These are phyloP conservation scores for Brasenia schreberi DNA, from an alignment of 164 flowering plant genomes.

Conservation along the genomic window DNA sequence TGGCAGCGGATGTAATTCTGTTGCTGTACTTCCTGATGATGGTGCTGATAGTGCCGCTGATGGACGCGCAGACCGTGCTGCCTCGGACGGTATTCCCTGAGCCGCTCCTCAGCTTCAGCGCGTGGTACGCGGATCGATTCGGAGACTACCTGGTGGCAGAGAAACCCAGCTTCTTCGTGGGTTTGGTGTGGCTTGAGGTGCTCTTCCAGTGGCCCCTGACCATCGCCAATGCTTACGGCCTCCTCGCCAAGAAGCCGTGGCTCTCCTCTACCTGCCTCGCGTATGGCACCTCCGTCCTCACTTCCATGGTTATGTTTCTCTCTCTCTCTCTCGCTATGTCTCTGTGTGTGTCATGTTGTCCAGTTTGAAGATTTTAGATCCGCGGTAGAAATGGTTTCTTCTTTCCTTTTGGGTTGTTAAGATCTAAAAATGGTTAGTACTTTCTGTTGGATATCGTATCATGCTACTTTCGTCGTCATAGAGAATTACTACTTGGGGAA, in stretches of 20 bases:
- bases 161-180: conserved; percentile 59
- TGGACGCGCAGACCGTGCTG: conserved; percentile 45
- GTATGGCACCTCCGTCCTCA: conserved; percentile 43
- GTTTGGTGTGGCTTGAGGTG: conserved; percentile 47
- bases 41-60: conserved; percentile 33
- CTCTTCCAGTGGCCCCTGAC: conserved; percentile 64
- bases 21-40: conserved; percentile 39
- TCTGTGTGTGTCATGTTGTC: no score
- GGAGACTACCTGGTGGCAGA: conserved; percentile 46
- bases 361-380: no score
- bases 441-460: no score
- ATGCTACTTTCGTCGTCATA: no score
- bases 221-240: conserved; percentile 34
- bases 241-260: conserved; percentile 36
- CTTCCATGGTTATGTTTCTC: conserved; percentile 19
- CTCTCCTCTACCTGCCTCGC: conserved; percentile 46
- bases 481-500: no score
- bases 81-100: conserved; percentile 33
- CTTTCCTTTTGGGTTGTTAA: no score
- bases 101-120: conserved; percentile 27
- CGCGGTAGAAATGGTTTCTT: no score
- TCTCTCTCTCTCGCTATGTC: no score
- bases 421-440: no score
- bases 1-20: conserved; percentile 28
- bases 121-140: conserved; percentile 26